Evolutionary conservation across 176 grass and related monocot genomes (phyloP).

Genomic region (Elaeis guineensis): DNA sequence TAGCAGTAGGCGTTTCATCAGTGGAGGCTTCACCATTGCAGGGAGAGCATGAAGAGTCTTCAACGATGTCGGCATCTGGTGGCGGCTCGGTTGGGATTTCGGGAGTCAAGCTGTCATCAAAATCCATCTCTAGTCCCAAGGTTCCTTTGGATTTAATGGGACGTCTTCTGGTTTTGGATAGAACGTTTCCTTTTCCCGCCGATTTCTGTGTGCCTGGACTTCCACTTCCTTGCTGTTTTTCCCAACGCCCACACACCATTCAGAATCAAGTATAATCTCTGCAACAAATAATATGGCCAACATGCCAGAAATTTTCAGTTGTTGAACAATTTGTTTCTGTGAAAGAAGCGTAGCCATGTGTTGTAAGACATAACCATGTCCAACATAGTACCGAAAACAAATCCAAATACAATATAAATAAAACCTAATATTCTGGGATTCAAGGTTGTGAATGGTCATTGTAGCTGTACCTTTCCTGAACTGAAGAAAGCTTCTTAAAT

Average conservation of each 20-base stretch:
- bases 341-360: too few species aligned
- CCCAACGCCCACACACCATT: slow-evolving; percentile 62
- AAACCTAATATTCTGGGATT: too few species aligned
- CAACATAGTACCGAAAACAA: too few species aligned
- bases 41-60: not conserved
- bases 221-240: slow-evolving; percentile 78
- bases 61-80: slow-evolving; percentile 38
- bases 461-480: too few species aligned
- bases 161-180: slow-evolving; percentile 50
- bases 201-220: slow-evolving; percentile 68
- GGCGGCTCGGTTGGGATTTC: slow-evolving; percentile 80
- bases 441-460: too few species aligned
- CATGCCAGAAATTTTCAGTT: slow-evolving; percentile 32
- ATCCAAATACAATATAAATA: too few species aligned
- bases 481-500: too few species aligned
- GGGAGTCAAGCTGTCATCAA: slow-evolving; percentile 77
- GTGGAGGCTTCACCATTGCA: slow-evolving; percentile 6
- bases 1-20: slow-evolving; percentile 19
- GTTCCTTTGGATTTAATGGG: slow-evolving; percentile 62
- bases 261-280: slow-evolving; percentile 54
- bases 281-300: slow-evolving; percentile 18
- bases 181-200: slow-evolving; percentile 65
- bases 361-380: too few species aligned
- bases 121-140: slow-evolving; percentile 95
- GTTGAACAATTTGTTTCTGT: slow-evolving; percentile 1